phyloP scores from a whole-genome alignment of 1,284 basidiomycete species.

The Cystobasidium sp. region DNA sequence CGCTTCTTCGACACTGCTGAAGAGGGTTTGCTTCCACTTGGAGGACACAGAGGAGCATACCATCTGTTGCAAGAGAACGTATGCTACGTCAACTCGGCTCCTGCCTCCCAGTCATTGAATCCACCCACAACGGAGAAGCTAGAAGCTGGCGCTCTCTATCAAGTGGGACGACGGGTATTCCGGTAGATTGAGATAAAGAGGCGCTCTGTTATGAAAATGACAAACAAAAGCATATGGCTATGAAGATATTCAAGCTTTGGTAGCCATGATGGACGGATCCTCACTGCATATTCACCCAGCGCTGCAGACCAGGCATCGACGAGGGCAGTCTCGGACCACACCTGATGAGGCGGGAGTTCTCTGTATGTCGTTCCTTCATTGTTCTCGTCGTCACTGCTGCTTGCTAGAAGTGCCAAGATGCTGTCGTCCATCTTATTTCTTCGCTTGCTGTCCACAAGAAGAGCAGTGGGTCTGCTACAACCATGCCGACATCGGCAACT shows the following conservation, averaged over 20 bases:
- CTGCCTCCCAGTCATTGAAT: too few relatives aligned
- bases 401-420: constrained; percentile 9
- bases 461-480: background rate
- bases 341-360: constrained; percentile 3
- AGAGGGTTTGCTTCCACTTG: background rate
- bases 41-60: constrained; percentile 29
- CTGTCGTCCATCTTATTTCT: constrained; percentile 4
- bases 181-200: constrained; percentile 5
- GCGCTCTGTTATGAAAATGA: background rate
- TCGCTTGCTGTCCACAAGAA: background rate
- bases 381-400: background rate
- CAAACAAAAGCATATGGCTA: background rate
- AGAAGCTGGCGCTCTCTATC: constrained; percentile 34
- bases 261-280: background rate
- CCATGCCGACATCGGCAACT: background rate
- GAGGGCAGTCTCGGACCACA: constrained; percentile 21
- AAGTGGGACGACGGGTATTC: background rate
- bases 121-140: constrained; percentile 36
- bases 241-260: background rate
- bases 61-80: constrained; percentile 8
- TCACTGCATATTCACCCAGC: constrained; percentile 20
- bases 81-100: background rate
- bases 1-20: constrained; percentile 1
- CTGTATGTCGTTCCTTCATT: background rate
- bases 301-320: constrained; percentile 33